Conservation (phyloP, 306 rosid species). For the Lupinus albus region DNA sequence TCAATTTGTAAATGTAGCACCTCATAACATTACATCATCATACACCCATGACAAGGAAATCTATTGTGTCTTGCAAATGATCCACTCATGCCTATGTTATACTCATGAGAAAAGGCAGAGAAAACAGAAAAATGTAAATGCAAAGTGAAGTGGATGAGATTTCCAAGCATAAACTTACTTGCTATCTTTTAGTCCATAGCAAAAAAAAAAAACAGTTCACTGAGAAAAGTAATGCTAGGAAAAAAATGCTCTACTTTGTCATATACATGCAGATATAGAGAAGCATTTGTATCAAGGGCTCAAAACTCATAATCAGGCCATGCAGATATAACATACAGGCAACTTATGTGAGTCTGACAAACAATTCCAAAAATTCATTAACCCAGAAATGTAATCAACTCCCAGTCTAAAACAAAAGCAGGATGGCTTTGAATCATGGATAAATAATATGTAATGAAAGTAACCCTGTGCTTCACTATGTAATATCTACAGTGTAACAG, state of each 20-base stretch:
- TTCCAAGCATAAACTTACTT: no score
- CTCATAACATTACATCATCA: background rate
- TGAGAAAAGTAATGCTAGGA: no score
- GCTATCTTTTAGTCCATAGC: no score
- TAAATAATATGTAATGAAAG: background rate
- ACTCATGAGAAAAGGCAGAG: no score
- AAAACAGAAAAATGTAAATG: no score
- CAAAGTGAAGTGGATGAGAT: no score
- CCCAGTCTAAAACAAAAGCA: background rate
- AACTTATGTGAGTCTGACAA: conserved; percentile 2
- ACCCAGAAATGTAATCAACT: background rate
- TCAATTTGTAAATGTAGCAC: background rate
- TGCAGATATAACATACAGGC: conserved; percentile 5
- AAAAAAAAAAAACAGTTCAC: no score
- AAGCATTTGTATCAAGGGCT: background rate
- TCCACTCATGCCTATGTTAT: no score
- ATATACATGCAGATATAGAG: background rate
- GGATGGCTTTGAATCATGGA: conserved; percentile 25
- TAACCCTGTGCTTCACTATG: conserved; percentile 1
- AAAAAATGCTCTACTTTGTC: no score
- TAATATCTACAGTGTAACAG: background rate
- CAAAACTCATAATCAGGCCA: background rate
- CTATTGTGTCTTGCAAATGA: no score
- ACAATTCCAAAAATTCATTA: background rate
- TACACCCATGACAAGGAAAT: conserved; percentile 12